Evolutionary conservation across 768 basidiomycete species (phyloP).

Genomic region (Boletus rubescentipes): DNA sequence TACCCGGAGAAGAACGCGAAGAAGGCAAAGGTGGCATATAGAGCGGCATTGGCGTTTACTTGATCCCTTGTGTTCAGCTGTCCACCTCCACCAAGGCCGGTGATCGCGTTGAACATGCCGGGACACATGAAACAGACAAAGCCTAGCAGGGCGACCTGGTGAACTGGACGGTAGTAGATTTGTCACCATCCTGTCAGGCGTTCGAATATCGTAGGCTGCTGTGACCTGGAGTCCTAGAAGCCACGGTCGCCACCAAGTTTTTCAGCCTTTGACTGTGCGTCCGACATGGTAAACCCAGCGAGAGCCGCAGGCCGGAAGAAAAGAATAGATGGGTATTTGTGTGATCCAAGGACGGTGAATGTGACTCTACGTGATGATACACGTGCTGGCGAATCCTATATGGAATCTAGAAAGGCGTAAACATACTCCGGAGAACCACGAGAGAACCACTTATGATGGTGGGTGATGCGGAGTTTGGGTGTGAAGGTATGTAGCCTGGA

Average conservation of each 20-base stretch:
- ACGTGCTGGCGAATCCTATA: background rate
- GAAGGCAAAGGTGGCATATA: conserved; percentile 64
- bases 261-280: conserved; percentile 11
- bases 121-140: conserved; percentile 59
- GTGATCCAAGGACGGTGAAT: background rate
- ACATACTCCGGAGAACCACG: background rate
- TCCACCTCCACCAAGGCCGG: conserved; percentile 79
- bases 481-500: too few relatives aligned
- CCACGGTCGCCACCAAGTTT: conserved; percentile 18
- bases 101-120: conserved; percentile 79
- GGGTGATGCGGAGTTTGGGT: too few relatives aligned
- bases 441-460: too few relatives aligned
- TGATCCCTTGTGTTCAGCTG: conserved; percentile 62
- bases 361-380: background rate
- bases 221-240: conserved; percentile 22
- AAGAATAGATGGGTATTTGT: background rate
- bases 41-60: conserved; percentile 66
- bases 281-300: conserved; percentile 18
- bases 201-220: conserved; percentile 35
- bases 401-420: background rate
- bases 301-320: background rate
- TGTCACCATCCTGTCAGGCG: conserved; percentile 53
- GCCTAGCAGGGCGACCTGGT: conserved; percentile 53
- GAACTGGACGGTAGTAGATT: conserved; percentile 51
- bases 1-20: conserved; percentile 72